Percentiles rank a stretch among this genome's conserved stretches.
Conservation (phyloP, 2,329 filamentous ascomycete species). For the Exophiala aquamarina region DNA sequence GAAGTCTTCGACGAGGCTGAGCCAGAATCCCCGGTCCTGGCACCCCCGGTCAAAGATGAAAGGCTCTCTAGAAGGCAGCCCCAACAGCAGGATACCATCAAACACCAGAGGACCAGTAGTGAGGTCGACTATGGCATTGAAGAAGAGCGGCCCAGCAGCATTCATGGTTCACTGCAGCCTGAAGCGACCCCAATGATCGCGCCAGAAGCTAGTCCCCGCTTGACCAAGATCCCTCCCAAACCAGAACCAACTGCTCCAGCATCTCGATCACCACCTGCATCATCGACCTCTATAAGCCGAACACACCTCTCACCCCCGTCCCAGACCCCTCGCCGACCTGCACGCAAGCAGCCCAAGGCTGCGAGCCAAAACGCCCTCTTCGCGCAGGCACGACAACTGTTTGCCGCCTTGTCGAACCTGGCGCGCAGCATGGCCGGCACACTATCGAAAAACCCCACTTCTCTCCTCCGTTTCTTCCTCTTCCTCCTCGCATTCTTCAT, state of each 20-base stretch:
- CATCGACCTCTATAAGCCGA: constrained; percentile 12
- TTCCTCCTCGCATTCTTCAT: constrained; percentile 78
- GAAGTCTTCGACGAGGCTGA: constrained; percentile 41
- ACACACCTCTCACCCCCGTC: constrained; percentile 22
- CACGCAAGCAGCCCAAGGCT: constrained; percentile 13
- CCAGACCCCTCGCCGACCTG: constrained; percentile 16
- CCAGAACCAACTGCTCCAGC: constrained; percentile 13
- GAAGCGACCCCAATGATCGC: constrained; percentile 23
- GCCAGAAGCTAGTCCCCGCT: constrained; percentile 4
- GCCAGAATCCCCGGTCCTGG: constrained; percentile 44
- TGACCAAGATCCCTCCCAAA: constrained; percentile 13
- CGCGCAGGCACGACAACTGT: constrained; percentile 44
- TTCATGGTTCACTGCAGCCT: constrained; percentile 22
- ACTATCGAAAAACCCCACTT: constrained; percentile 56
- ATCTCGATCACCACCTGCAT: neutral
- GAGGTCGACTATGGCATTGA: constrained; percentile 72
- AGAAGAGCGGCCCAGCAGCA: constrained; percentile 43
- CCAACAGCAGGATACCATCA: constrained; percentile 43
- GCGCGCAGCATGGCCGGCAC: constrained; percentile 52
- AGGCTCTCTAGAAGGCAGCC: constrained; percentile 52
- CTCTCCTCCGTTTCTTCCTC: constrained; percentile 63
- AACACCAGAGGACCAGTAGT: constrained; percentile 56
- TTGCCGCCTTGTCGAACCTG: constrained; percentile 49
- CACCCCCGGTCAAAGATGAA: constrained; percentile 58
- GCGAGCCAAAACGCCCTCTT: constrained; percentile 35